Base-by-base conservation (phyloP, 1,284 basidiomycete genomes). In the Omphalotus olearius region DNA sequence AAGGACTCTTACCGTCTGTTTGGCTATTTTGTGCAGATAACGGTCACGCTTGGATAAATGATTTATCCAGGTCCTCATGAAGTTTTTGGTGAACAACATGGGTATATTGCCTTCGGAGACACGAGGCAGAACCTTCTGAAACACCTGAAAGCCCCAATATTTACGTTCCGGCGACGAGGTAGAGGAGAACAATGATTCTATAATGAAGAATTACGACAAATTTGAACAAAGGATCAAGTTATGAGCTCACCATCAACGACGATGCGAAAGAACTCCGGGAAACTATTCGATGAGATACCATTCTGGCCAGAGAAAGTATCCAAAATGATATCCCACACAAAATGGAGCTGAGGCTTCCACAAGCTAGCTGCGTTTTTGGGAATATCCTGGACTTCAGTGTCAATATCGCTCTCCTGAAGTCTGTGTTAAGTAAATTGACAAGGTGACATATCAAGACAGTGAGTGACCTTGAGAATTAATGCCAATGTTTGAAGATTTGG, bases 51-150 rank as follows among this genome's bases (percentile, higher is more conserved):
- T 88, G 0, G 91, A 88, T 17, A 99, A 79, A 64, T 98, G 93
- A 66, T 96, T 97, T 59, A 97, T 95, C 91, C 94, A 96, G 37
- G 88, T 88, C 40, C 93, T 86, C 90, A 98, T 95, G 62, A 98
- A 92, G 67, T 98, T 96, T 60, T 88, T 88, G 10, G 93, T 96
- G 69, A 98, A 97, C 16, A 98, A 75, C 75, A 92, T 85, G 0
- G 92, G 87, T 60, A 95, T 76, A 47, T 84, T 85, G 20, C 78
- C 67, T 16, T 81, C 69, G 6, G 78, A 74, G 17, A 93, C 78
- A 14, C 85, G 82, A 6, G 82, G 78, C 37, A 98, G 71, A 0
- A 92, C 84, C 57, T 83, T 88, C 61, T 88, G 83, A 67, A 98
- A 91, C 17, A 98, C 82, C 64, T 91, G 88, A 73, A 98, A 98